Conservation (phyloP, 2,329 filamentous ascomycete genomes). For the Tolypocladium tropicale region DNA sequence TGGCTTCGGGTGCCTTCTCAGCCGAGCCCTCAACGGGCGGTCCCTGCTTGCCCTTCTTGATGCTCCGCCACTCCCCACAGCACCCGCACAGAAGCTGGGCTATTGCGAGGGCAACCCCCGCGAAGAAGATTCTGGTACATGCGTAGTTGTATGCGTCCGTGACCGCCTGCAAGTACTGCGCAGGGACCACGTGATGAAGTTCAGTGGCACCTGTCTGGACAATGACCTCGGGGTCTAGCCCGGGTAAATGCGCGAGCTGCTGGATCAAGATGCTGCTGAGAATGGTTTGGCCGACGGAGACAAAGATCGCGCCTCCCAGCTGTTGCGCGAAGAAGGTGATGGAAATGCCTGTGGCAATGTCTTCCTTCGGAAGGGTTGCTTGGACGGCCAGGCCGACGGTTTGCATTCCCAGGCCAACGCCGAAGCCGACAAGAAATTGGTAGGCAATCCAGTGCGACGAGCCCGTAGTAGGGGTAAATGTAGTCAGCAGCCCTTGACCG, state of each 20-base stretch:
- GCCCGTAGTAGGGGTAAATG: slow-evolving; percentile 34
- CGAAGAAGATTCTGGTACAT: slow-evolving; percentile 52
- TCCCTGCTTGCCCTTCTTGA: slow-evolving; percentile 39
- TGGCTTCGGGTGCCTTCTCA: not conserved
- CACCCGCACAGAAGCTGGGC: slow-evolving; percentile 46
- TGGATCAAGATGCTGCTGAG: slow-evolving; percentile 35
- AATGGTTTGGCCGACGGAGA: slow-evolving; percentile 47
- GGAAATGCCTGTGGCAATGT: slow-evolving; percentile 45
- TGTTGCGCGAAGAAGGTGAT: slow-evolving; percentile 49
- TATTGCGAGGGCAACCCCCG: slow-evolving; percentile 44
- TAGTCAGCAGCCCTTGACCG: slow-evolving; percentile 48
- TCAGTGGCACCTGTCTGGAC: slow-evolving; percentile 47
- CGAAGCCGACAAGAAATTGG: slow-evolving; percentile 48
- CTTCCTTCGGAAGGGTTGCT: slow-evolving; percentile 38
- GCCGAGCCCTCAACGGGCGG: not conserved
- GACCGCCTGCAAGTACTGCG: slow-evolving; percentile 40
- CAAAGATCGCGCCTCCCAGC: slow-evolving; percentile 47
- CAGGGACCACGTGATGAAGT: slow-evolving; percentile 41
- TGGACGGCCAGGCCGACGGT: slow-evolving; percentile 46
- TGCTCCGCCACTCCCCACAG: slow-evolving; percentile 56
- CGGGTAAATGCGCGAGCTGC: slow-evolving; percentile 27
- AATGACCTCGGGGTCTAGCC: slow-evolving; percentile 30
- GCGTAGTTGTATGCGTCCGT: slow-evolving; percentile 55
- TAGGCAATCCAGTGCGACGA: slow-evolving; percentile 48
- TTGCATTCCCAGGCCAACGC: slow-evolving; percentile 49